Evolutionary conservation across 352 stramenopile species (phyloP), one percentile per base, ranked within the genome.

Genomic region (Peronosclerospora sorghi): DNA sequence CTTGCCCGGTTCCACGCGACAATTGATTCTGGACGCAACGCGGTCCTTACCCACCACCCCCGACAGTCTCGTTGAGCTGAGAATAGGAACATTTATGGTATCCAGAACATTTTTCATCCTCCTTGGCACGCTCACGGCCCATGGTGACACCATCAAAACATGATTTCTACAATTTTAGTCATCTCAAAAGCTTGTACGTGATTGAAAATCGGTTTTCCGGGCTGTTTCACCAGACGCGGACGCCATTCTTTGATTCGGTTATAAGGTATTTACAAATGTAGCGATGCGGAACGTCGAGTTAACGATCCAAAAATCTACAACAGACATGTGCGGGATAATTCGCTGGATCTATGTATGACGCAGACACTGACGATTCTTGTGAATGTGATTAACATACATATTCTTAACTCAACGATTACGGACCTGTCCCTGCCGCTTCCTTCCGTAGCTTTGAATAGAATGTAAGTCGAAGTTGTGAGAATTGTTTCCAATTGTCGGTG

Each of bases 151-250:
- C 18, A 17, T 32, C 23, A 2, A 26, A 21, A 26, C 15, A 35
- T 23, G 38, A 44, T 26, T 44, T 44, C 9, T 14, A 9, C 2
- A 17, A 23, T 7, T 41, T 41, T 32, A 21, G 8, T 3, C 2
- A 41, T 12, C 36, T 41, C 21, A 41, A 32, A n/a, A 30, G 21
- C 21, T 21, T 41, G 36, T 41, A 19, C 23, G 36, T 41, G 4
- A n/a, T 18, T 8, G 19, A 17, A 5, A 1, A 4, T 15, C n/a
- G 13, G 7, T 24, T 23, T 6, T 27, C 17, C 9, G 13, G 8
- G 10, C 3, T 20, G 12, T 2, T 41, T 24, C 19, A 8, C 13
- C 3, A 29, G 19, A 13, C 19, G 19, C 19, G 27, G 35, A 21
- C 12, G 21, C 10, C 29, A 20, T 4, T 19, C 5, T 19, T 32